These are phyloP conservation scores for Ballota nigra DNA, from an alignment of 257 asterid genomes.

Conservation along the genomic window DNA sequence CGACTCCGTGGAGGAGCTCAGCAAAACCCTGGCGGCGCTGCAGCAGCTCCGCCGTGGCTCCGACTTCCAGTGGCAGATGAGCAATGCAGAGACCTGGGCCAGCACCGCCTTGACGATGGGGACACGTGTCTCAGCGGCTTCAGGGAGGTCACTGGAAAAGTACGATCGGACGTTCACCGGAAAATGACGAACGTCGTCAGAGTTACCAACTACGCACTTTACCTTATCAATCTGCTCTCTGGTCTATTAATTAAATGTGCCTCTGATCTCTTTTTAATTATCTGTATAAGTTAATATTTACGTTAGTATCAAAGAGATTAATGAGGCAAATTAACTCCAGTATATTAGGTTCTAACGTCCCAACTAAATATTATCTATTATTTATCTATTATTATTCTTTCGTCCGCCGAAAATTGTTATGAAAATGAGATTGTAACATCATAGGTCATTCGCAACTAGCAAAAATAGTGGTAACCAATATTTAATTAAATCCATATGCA, in stretches of 20 bases:
- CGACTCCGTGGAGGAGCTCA: slow-evolving; percentile 69
- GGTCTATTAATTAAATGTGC: slow-evolving; percentile 18
- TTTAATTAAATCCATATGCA: no score
- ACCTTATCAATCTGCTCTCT: slow-evolving; percentile 66
- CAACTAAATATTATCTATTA: no score
- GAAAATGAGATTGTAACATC: no score
- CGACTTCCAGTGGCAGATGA: slow-evolving; percentile 85
- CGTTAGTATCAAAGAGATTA: no score
- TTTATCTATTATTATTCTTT: no score
- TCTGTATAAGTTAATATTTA: background rate
- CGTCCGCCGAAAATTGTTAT: no score
- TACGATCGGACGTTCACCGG: slow-evolving; percentile 58
- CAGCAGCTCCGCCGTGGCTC: slow-evolving; percentile 53
- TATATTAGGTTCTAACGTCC: no score
- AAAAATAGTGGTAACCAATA: no score
- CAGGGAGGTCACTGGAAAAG: slow-evolving; percentile 50
- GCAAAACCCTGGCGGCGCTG: slow-evolving; percentile 57
- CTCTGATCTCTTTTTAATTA: no score
- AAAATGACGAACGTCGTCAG: slow-evolving; percentile 61
- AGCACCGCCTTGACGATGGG: slow-evolving; percentile 91
- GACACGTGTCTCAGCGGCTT: slow-evolving; percentile 93
- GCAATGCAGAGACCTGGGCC: slow-evolving; percentile 90
- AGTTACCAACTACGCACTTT: slow-evolving; percentile 88
- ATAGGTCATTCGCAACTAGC: no score
- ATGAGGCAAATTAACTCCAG: no score